Evolutionary conservation across 2,329 filamentous ascomycete species (phyloP).

Genomic region (Diaporthe helianthi): DNA sequence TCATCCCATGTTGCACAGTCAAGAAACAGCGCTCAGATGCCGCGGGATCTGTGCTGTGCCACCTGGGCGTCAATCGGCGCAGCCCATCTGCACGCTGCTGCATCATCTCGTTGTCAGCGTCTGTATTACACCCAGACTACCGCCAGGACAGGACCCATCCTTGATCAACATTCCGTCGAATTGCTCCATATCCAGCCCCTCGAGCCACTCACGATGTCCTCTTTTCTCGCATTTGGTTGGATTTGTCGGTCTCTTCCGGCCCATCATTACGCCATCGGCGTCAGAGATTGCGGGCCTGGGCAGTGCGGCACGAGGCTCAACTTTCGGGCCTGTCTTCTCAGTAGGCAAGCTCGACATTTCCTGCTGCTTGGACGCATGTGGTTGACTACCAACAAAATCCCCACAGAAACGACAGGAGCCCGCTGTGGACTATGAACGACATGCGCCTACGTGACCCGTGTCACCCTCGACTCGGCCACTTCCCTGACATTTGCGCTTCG

Average conservation of each 20-base stretch:
- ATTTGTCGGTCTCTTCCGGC: slow-evolving; percentile 23
- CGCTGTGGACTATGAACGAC: slow-evolving; percentile 10
- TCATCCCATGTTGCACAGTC: slow-evolving; percentile 25
- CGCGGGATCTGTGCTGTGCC: slow-evolving; percentile 1
- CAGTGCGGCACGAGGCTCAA: slow-evolving; percentile 5
- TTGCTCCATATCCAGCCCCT: slow-evolving; percentile 16
- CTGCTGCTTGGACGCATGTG: slow-evolving; percentile 28
- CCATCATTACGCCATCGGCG: slow-evolving; percentile 26
- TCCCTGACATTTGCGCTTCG: slow-evolving; percentile 38
- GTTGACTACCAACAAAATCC: slow-evolving; percentile 30
- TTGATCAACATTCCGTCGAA: slow-evolving; percentile 17
- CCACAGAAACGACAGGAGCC: slow-evolving; percentile 31
- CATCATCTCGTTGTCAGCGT: neutral
- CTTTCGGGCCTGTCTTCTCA: slow-evolving; percentile 29
- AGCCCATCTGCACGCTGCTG: neutral
- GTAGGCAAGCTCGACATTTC: slow-evolving; percentile 28
- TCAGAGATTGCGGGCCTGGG: slow-evolving; percentile 28
- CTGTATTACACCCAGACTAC: slow-evolving; percentile 16
- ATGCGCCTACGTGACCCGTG: slow-evolving; percentile 32
- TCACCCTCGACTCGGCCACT: slow-evolving; percentile 33
- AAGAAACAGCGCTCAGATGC: slow-evolving; percentile 33
- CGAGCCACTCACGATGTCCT: slow-evolving; percentile 19
- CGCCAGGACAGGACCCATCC: slow-evolving; percentile 7
- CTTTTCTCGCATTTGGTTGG: slow-evolving; percentile 5
- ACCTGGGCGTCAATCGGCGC: slow-evolving; percentile 15